phyloP scores from a whole-genome alignment of 202 grass and related monocot species.

The Elaeis oleifera region DNA sequence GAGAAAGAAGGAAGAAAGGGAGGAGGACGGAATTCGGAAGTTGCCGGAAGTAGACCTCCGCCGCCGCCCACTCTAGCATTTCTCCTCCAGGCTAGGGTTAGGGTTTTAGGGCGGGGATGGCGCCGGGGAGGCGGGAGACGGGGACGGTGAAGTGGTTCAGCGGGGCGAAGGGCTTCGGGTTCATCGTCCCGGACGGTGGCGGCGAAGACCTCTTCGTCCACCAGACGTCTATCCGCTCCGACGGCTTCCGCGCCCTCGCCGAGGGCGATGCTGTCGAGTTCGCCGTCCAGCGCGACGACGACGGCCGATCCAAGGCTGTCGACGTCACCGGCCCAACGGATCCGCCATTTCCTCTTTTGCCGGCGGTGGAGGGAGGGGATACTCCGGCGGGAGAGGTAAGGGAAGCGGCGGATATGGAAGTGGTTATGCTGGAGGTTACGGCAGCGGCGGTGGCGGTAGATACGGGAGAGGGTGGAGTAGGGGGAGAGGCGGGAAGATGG shows the following conservation, averaged over 20 bases:
- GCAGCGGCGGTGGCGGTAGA: no score
- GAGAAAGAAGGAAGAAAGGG: no score
- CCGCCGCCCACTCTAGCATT: no score
- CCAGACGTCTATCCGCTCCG: slow-evolving; percentile 6
- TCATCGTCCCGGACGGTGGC: not conserved
- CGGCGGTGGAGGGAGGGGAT: slow-evolving; percentile 8
- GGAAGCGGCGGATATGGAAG: not conserved
- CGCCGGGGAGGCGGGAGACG: not conserved
- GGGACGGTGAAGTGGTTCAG: slow-evolving; percentile 20
- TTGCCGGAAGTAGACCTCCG: no score
- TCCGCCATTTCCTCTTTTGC: not conserved
- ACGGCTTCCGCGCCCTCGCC: slow-evolving; percentile 2
- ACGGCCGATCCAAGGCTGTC: slow-evolving; percentile 8
- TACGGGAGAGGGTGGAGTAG: not conserved
- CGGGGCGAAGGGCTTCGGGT: slow-evolving; percentile 3
- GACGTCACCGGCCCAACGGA: slow-evolving; percentile 8
- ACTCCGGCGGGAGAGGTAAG: not conserved
- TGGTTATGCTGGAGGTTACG: no score
- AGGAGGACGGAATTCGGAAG: no score
- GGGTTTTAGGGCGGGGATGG: not conserved
- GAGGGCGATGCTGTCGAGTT: slow-evolving; percentile 12
- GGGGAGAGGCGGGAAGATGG: not conserved
- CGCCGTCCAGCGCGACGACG: not conserved
- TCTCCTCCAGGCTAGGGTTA: not conserved
- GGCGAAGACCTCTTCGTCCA: slow-evolving; percentile 16